These are phyloP conservation scores for Russula griseocarnosa DNA, from an alignment of 768 basidiomycete genomes.

Conservation along the genomic window DNA sequence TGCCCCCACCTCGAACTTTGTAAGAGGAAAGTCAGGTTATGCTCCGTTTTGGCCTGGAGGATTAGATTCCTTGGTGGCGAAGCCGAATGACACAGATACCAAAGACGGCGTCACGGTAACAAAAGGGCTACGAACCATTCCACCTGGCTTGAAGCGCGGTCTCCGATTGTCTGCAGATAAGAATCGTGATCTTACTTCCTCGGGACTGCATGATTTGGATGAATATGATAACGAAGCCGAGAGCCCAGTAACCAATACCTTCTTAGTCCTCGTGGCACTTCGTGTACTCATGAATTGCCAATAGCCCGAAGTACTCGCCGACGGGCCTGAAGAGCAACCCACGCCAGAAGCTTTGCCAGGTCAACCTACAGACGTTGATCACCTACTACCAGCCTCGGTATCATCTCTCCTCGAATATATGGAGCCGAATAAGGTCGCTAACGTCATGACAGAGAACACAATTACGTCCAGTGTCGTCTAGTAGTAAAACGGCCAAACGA, in stretches of 20 bases:
- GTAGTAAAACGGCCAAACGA: conserved; percentile 42
- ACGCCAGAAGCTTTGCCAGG: conserved; percentile 24
- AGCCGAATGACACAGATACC: conserved; percentile 12
- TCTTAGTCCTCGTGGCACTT: neutral
- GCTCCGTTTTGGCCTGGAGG: conserved; percentile 96
- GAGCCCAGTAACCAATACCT: conserved; percentile 1
- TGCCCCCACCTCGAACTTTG: conserved; percentile 73
- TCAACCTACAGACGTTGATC: conserved; percentile 58
- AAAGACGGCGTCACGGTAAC: conserved; percentile 39
- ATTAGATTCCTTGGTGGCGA: conserved; percentile 55
- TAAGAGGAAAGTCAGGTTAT: conserved; percentile 89
- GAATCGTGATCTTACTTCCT: conserved; percentile 44
- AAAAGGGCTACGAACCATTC: conserved; percentile 55
- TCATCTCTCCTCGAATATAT: conserved; percentile 14
- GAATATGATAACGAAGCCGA: neutral
- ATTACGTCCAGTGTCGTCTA: conserved; percentile 49
- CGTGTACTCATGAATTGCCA: conserved; percentile 1
- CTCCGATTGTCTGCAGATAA: conserved; percentile 64
- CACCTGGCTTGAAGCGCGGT: conserved; percentile 82
- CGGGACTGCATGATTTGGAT: conserved; percentile 31
- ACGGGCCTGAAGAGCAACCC: conserved; percentile 28
- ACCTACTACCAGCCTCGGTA: conserved; percentile 51
- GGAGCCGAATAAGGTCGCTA: conserved; percentile 10
- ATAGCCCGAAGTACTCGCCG: conserved; percentile 1
- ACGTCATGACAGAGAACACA: conserved; percentile 47